phyloP scores from a whole-genome alignment of 2,329 filamentous ascomycete genomes.

The Whalleya microplaca region DNA sequence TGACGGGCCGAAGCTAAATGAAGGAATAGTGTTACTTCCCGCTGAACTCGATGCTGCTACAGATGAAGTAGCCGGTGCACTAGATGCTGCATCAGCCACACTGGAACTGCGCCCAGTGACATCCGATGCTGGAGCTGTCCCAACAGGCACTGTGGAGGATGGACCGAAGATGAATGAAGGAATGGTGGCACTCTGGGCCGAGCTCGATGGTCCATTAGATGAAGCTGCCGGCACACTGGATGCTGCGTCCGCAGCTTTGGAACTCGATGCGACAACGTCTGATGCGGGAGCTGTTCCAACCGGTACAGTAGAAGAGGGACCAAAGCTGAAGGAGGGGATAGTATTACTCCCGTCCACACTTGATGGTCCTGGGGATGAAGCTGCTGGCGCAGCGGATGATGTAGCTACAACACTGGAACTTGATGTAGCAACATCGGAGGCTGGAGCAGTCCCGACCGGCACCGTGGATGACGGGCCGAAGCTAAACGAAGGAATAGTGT shows the following conservation, averaged over 20 bases:
- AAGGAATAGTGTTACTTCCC: conserved; percentile 26
- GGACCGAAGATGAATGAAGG: conserved; percentile 7
- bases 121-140: background rate
- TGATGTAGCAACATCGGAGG: background rate
- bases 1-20: conserved; percentile 30
- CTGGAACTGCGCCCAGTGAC: background rate
- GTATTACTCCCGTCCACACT: background rate
- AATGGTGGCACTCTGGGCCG: conserved; percentile 1
- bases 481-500: conserved; percentile 25
- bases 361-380: background rate
- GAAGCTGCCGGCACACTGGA: background rate
- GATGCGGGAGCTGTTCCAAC: background rate
- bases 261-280: background rate
- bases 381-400: background rate
- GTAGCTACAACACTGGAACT: background rate
- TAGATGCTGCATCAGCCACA: background rate
- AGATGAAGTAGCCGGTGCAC: background rate
- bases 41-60: conserved; percentile 20
- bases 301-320: conserved; percentile 8
- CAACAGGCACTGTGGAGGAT: conserved; percentile 3
- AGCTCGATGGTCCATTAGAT: background rate
- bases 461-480: conserved; percentile 28
- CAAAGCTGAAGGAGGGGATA: background rate
- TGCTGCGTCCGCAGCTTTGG: background rate
- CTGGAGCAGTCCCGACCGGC: background rate